Percentiles rank a stretch among this genome's conserved stretches.
Conservation (phyloP, 179 eudicot species). For the Amaranthus tricolor region DNA sequence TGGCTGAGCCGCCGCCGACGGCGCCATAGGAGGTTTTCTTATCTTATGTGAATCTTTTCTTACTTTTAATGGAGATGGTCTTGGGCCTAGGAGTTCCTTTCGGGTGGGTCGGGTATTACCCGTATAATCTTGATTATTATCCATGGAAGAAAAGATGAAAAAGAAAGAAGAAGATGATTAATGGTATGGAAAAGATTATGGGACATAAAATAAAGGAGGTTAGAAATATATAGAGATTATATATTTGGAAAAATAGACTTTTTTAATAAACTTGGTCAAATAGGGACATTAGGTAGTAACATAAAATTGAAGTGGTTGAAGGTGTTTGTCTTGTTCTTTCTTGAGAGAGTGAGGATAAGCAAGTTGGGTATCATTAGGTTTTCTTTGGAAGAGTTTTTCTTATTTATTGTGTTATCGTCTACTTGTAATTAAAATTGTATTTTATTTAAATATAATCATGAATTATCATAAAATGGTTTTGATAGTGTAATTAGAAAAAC, state of each 20-base stretch:
- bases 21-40: slow-evolving; percentile 61
- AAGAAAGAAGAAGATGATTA: neutral
- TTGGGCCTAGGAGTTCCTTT: slow-evolving; percentile 74
- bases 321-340: slow-evolving; percentile 21
- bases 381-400: slow-evolving; percentile 9
- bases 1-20: slow-evolving; percentile 24
- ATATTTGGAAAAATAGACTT: neutral
- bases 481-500: too few species aligned
- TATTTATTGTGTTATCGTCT: neutral
- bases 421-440: neutral
- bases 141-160: slow-evolving; percentile 25
- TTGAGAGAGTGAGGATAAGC: slow-evolving; percentile 15
- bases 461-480: too few species aligned
- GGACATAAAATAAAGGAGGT: slow-evolving; percentile 18
- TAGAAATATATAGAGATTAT: neutral
- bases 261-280: slow-evolving; percentile 1
- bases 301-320: slow-evolving; percentile 31
- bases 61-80: slow-evolving; percentile 77
- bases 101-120: slow-evolving; percentile 44
- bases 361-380: slow-evolving; percentile 34
- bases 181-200: neutral
- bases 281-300: slow-evolving; percentile 10
- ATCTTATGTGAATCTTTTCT: slow-evolving; percentile 81
- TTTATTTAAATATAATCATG: too few species aligned
- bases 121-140: slow-evolving; percentile 22